phyloP scores from a whole-genome alignment of 257 asterid genomes.

The Knoxia roxburghii region DNA sequence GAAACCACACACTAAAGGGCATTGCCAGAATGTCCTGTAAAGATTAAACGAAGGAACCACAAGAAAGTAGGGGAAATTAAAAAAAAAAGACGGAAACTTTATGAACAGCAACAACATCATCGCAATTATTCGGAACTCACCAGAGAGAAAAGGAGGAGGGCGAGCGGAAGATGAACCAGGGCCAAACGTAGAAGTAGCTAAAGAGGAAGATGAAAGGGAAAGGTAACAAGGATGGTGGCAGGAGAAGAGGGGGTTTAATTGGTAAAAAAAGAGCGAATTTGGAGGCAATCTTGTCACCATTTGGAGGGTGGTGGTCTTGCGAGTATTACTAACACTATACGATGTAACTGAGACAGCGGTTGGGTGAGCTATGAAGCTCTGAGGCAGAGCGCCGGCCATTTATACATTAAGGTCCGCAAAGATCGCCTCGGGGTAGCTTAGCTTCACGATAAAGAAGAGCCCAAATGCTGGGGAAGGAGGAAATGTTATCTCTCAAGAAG shows the following conservation, averaged over 20 bases:
- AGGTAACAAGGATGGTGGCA: not conserved
- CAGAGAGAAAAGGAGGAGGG: conserved; percentile 9
- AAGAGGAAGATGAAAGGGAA: not conserved
- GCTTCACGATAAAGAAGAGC: not conserved
- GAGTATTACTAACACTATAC: no score
- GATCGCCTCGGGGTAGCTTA: no score
- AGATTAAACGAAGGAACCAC: not conserved
- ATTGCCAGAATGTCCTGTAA: not conserved
- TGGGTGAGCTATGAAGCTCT: conserved; percentile 15
- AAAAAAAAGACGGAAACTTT: conserved; percentile 3
- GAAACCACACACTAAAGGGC: not conserved
- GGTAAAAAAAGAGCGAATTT: not conserved
- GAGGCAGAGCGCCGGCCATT: conserved; percentile 14
- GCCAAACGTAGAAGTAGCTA: not conserved
- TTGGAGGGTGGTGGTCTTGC: not conserved
- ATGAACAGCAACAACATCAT: not conserved
- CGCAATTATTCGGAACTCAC: conserved; percentile 13
- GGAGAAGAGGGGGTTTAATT: not conserved
- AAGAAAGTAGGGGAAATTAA: no score
- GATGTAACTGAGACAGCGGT: not conserved
- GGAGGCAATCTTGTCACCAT: not conserved
- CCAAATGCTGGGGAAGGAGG: no score
- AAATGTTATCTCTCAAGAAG: no score
- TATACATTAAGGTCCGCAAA: not conserved
- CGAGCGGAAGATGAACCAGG: not conserved